These are phyloP conservation scores for Adiantum capillusveneris DNA, from an alignment of 75 land plant species.

Conservation along the genomic window DNA sequence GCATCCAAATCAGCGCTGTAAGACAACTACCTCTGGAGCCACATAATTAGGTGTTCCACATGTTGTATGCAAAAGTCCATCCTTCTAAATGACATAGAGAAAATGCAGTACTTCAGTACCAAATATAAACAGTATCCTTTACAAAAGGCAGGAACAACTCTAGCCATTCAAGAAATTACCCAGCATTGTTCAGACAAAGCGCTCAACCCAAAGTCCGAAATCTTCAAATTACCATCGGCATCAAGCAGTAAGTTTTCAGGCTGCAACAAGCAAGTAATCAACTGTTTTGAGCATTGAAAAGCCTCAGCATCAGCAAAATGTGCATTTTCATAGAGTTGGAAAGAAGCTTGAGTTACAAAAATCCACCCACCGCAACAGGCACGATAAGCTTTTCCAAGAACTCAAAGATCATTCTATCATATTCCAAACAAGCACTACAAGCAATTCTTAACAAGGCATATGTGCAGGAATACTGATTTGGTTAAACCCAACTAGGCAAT, in stretches of 20 bases:
- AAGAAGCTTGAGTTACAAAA: neutral
- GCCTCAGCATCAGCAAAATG: constrained; percentile 2
- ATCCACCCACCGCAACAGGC: neutral
- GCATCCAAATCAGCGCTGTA: neutral
- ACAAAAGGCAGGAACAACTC: neutral
- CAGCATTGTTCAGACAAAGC: constrained; percentile 9
- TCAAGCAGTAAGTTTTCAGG: constrained; percentile 11
- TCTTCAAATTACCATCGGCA: constrained; percentile 12
- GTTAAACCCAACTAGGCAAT: too few relatives aligned
- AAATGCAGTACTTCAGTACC: neutral
- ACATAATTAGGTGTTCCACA: constrained; percentile 47
- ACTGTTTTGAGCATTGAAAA: too few relatives aligned
- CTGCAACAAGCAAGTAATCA: neutral
- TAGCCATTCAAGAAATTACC: neutral
- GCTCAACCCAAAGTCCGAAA: constrained; percentile 15
- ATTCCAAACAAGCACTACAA: too few relatives aligned
- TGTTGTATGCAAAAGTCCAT: constrained; percentile 37
- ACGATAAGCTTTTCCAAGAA: neutral
- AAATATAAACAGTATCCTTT: neutral
- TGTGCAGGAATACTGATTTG: too few relatives aligned
- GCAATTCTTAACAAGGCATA: too few relatives aligned
- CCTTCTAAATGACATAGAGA: constrained; percentile 15
- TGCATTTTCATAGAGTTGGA: neutral
- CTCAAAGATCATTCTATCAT: neutral
- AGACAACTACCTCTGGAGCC: constrained; percentile 28